Percentiles rank a stretch among this genome's conserved stretches.
Evolutionary conservation across 495 filamentous ascomycete species (phyloP).

Genomic region (Pyrenula aspistea): DNA sequence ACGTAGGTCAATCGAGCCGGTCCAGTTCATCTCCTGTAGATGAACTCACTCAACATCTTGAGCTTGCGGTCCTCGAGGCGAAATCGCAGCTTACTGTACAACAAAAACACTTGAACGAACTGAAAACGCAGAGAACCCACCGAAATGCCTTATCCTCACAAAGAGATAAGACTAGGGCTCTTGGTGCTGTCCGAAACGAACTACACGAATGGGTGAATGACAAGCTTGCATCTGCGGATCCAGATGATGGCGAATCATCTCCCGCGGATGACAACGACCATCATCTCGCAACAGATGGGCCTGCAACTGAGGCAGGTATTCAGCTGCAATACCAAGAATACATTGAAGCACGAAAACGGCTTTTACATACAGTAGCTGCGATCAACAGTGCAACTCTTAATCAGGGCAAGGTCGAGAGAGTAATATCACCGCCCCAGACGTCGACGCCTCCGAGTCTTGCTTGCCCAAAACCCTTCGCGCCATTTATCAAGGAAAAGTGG

Average conservation of each 20-base stretch:
- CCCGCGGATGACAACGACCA: constrained; percentile 24
- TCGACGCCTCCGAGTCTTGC: constrained; percentile 8
- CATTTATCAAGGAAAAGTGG: constrained; percentile 17
- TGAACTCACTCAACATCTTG: constrained; percentile 45
- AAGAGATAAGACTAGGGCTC: constrained; percentile 14
- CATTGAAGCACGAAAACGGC: constrained; percentile 21
- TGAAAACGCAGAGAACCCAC: constrained; percentile 26
- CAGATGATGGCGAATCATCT: constrained; percentile 23
- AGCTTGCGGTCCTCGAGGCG: constrained; percentile 51
- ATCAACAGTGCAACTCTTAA: constrained; percentile 20
- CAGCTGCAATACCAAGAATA: constrained; percentile 33
- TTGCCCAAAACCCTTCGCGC: constrained; percentile 1
- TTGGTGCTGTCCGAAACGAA: constrained; percentile 46
- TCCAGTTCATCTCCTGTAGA: constrained; percentile 15
- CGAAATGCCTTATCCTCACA: constrained; percentile 13
- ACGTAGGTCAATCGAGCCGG: constrained; percentile 15
- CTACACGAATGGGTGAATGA: constrained; percentile 63
- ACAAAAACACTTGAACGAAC: constrained; percentile 45
- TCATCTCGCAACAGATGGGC: constrained; percentile 20
- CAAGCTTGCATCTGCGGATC: constrained; percentile 40
- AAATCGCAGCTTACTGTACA: constrained; percentile 50
- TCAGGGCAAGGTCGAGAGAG: background rate
- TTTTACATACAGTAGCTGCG: constrained; percentile 24
- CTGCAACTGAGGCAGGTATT: constrained; percentile 20
- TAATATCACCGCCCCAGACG: background rate